Evolutionary conservation across 345 rosid species (phyloP).

Genomic region (Citrus sinensis): DVS_A1.0 CM039161.1:23106001-23106500

Average conservation of each 20-base stretch:
- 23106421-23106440: slow-evolving; percentile 82
- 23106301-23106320: slow-evolving; percentile 72
- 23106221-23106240: slow-evolving; percentile 61
- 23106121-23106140: slow-evolving; percentile 81
- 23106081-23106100: slow-evolving; percentile 4
- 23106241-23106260: slow-evolving; percentile 30
- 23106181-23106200: slow-evolving; percentile 91
- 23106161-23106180: slow-evolving; percentile 95
- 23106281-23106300: slow-evolving; percentile 23
- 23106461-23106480: slow-evolving; percentile 26
- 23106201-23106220: slow-evolving; percentile 98
- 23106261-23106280: slow-evolving; percentile 14
- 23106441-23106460: slow-evolving; percentile 88
- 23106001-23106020: not conserved
- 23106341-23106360: slow-evolving; percentile 81
- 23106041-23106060: not conserved
- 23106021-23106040: not conserved
- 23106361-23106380: slow-evolving; percentile 90
- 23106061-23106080: not conserved
- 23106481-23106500: not conserved
- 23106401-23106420: slow-evolving; percentile 84
- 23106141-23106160: slow-evolving; percentile 94
- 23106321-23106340: slow-evolving; percentile 77
- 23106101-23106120: slow-evolving; percentile 8
- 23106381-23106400: slow-evolving; percentile 88